phyloP scores from a whole-genome alignment of 2,329 filamentous ascomycete species.

The Aspergillus sp. region DNA sequence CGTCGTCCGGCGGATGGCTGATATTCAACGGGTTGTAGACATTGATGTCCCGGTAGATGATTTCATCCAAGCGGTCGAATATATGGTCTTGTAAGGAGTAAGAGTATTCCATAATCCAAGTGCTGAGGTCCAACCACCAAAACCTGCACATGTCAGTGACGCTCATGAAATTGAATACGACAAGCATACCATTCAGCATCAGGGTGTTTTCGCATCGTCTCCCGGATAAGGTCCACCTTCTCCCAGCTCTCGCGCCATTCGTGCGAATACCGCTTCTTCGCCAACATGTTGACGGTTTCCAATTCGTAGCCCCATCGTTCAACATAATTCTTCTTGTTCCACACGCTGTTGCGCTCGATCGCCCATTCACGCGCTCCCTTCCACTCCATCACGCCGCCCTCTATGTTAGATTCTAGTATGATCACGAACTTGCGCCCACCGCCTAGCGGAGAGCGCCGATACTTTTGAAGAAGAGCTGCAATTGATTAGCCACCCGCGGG shows the following conservation, averaged over 20 bases:
- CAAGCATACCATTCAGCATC: slow-evolving; percentile 84
- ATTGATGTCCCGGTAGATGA: slow-evolving; percentile 94
- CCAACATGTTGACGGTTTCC: slow-evolving; percentile 97
- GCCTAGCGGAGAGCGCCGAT: slow-evolving; percentile 73
- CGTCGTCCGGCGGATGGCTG: slow-evolving; percentile 72
- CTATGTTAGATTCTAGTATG: slow-evolving; percentile 88
- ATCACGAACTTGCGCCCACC: slow-evolving; percentile 91
- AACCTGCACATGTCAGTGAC: slow-evolving; percentile 63
- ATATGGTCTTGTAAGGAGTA: slow-evolving; percentile 89
- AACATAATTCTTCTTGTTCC: slow-evolving; percentile 90
- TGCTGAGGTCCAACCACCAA: slow-evolving; percentile 98
- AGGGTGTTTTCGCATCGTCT: slow-evolving; percentile 88
- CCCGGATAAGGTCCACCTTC: slow-evolving; percentile 91
- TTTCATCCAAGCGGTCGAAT: slow-evolving; percentile 73
- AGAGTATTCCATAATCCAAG: slow-evolving; percentile 94
- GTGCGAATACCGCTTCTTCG: slow-evolving; percentile 96
- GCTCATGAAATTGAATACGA: background rate
- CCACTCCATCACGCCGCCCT: slow-evolving; percentile 98
- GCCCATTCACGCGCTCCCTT: slow-evolving; percentile 98
- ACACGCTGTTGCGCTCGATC: slow-evolving; percentile 92
- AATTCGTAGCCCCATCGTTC: slow-evolving; percentile 90
- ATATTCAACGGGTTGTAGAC: slow-evolving; percentile 94
- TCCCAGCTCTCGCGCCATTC: slow-evolving; percentile 99
- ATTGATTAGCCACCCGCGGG: slow-evolving; percentile 25
- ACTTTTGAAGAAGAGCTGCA: slow-evolving; percentile 62